Percentiles rank a stretch among this genome's conserved stretches.
Evolutionary conservation across 2,329 filamentous ascomycete species (phyloP).

Genomic region (Didymosphaeria variabile): DNA sequence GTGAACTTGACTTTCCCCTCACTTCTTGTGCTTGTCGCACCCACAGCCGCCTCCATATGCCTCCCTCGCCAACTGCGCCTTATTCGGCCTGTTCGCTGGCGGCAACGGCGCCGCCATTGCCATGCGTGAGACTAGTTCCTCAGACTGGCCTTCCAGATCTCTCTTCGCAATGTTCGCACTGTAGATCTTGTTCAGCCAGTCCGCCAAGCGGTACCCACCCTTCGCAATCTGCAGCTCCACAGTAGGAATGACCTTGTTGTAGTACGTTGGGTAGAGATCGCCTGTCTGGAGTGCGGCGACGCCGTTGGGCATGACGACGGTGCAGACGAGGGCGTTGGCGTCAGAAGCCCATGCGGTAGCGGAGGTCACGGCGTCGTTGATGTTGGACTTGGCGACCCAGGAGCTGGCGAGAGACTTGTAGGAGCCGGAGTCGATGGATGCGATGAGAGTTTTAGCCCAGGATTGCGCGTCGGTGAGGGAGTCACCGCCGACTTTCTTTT

Average conservation of each 20-base stretch:
- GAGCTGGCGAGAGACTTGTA: constrained; percentile 6
- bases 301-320: background rate
- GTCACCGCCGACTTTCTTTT: background rate
- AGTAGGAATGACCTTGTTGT: constrained; percentile 6
- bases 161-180: constrained; percentile 2
- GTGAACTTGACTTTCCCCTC: too few species aligned
- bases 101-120: background rate
- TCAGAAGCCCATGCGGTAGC: constrained; percentile 1
- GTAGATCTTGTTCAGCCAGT: constrained; percentile 5
- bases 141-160: background rate
- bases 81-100: background rate
- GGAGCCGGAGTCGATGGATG: background rate
- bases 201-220: background rate
- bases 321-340: constrained; percentile 5
- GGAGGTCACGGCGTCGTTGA: constrained; percentile 2
- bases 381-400: constrained; percentile 1
- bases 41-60: background rate
- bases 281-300: background rate
- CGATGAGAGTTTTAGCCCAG: constrained; percentile 1
- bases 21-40: background rate
- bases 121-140: background rate
- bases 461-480: background rate
- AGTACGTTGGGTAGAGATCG: constrained; percentile 1
- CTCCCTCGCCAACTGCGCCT: constrained; percentile 6
- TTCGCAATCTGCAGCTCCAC: constrained; percentile 1